Evolutionary conservation across 176 grass and related monocot genomes (phyloP).

Genomic region (Eremochloa ophiuroides): DNA sequence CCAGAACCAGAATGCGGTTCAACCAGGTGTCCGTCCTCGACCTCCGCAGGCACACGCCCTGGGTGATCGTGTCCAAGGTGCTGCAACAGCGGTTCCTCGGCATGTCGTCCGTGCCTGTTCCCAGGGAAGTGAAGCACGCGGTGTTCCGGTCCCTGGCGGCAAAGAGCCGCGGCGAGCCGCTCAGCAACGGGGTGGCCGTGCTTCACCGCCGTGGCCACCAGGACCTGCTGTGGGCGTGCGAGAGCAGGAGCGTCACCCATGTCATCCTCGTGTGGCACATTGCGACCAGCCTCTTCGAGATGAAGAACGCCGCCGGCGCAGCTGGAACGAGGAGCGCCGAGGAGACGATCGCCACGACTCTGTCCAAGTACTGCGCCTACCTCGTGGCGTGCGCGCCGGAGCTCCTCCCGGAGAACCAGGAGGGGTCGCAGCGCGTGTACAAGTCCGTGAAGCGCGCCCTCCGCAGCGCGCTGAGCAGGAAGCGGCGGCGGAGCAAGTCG

Average conservation of each 20-base stretch:
- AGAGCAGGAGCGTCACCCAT: slow-evolving; percentile 1
- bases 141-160: background rate
- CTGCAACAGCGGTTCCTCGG: slow-evolving; percentile 8
- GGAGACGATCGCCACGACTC: background rate
- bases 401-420: slow-evolving; percentile 11
- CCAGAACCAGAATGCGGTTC: background rate
- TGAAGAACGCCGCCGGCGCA: background rate
- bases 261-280: slow-evolving; percentile 26
- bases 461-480: background rate
- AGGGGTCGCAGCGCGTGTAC: background rate
- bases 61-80: background rate
- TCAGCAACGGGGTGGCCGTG: background rate
- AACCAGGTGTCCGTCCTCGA: slow-evolving; percentile 7
- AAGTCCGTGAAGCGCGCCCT: slow-evolving; percentile 7
- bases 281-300: slow-evolving; percentile 14
- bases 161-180: background rate
- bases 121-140: slow-evolving; percentile 3
- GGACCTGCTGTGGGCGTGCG: background rate
- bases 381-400: slow-evolving; percentile 18
- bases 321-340: background rate
- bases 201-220: background rate
- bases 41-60: background rate
- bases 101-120: background rate
- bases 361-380: slow-evolving; percentile 20
- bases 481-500: background rate